Evolutionary conservation across 352 stramenopile genomes (phyloP).

Genomic region (Halophytophthora batemanensis): DNA sequence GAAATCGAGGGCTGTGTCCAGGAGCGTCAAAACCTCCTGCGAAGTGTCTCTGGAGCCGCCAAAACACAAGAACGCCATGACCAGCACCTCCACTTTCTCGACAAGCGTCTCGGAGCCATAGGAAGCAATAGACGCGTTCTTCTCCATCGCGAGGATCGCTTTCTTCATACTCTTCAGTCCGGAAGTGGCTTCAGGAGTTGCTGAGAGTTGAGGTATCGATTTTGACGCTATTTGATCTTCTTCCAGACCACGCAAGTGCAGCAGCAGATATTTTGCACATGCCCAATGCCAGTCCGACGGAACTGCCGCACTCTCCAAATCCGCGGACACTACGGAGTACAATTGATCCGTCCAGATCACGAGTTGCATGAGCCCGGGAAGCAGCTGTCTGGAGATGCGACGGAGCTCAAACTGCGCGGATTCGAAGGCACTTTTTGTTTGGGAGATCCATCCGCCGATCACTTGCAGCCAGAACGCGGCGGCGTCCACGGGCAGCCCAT

Average conservation of each 20-base stretch:
- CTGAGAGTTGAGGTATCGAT: not conserved
- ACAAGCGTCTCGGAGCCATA: conserved; percentile 16
- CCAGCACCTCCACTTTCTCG: conserved; percentile 22
- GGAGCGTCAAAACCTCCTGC: conserved; percentile 4
- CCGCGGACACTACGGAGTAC: conserved; percentile 11
- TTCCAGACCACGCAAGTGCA: conserved; percentile 42
- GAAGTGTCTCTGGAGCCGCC: not conserved
- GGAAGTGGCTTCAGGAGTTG: conserved; percentile 1
- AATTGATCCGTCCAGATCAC: conserved; percentile 45
- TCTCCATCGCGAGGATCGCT: conserved; percentile 4
- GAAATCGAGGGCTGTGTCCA: conserved; percentile 19
- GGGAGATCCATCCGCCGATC: conserved; percentile 33
- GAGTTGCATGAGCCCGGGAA: conserved; percentile 55
- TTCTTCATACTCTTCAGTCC: conserved; percentile 16
- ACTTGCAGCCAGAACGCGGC: conserved; percentile 32
- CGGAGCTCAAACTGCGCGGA: conserved; percentile 69
- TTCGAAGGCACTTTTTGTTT: conserved; percentile 39
- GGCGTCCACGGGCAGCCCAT: not conserved
- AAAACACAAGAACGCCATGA: conserved; percentile 28
- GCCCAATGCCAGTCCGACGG: conserved; percentile 24
- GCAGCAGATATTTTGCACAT: conserved; percentile 36
- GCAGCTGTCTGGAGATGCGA: conserved; percentile 54
- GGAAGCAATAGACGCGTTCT: not conserved
- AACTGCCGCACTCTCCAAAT: conserved; percentile 1
- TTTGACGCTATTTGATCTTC: conserved; percentile 11